Evolutionary conservation across 441 rosid genomes (phyloP), one percentile per base, ranked within the genome.

Genomic region (Populus tomentosa): DNA sequence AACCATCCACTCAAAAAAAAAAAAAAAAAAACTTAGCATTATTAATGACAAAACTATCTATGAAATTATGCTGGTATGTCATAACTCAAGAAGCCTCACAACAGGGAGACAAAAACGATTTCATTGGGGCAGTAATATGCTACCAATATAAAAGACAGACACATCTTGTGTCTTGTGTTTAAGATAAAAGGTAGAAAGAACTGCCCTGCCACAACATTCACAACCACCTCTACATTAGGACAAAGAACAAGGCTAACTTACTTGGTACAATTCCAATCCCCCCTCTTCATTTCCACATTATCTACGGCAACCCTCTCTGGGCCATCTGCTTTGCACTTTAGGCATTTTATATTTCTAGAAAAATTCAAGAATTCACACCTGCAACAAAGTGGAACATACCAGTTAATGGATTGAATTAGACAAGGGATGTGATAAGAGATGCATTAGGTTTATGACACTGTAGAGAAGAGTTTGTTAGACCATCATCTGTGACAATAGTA

Each of bases 181-280:
- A 42, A 42, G 14, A 42, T 42, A 11, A 3, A 42, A 42, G 50
- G 50, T 42, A 3, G 50, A 42, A 42, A 42, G 50, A 42, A 42
- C 50, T 10, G 16, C 50, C 50, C 14, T 11, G 50, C 5, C 50
- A 42, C 14, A 42, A 42, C 50, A 42, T 14, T n/a, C 6, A 32
- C 42, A 30, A 11, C 28, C 13, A 7, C 6, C n/a, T 30, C 23
- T 38, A 21, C 38, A 6, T 14, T 65, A 70, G 28, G 56, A 53
- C 5, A 53, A 66, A 42, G 61, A 11, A 2, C 6, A 67, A 3
- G 23, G 62, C 16, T 30, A 30, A 30, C 32, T 83, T 79, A 94
- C 98, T 83, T 79, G 1, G 85, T 42, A 84, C 97, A 95, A 69
- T 74, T 84, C 98, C 98, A 95, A 81, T 95, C 98, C 67, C 97